Conservation (phyloP, 495 filamentous ascomycete species). For the Parathielavia appendiculata region DNA sequence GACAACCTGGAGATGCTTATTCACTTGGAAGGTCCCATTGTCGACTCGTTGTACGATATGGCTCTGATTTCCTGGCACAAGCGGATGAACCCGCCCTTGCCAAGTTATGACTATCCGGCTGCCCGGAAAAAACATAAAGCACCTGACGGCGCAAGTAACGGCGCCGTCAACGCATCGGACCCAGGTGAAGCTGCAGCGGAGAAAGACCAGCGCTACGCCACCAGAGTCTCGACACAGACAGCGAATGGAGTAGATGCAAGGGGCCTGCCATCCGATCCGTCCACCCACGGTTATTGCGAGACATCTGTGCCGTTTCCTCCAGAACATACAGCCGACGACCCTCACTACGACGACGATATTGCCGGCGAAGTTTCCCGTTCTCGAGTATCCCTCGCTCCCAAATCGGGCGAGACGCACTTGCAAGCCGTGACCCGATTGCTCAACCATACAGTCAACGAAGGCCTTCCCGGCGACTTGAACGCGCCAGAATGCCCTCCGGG, state of each 20-base stretch:
- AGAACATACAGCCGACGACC: conserved; percentile 52
- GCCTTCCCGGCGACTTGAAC: conserved; percentile 40
- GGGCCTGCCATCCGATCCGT: neutral
- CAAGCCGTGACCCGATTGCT: conserved; percentile 57
- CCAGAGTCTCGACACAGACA: too few relatives aligned
- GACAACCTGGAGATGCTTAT: conserved; percentile 76
- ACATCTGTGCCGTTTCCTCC: conserved; percentile 40
- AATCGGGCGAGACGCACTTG: conserved; percentile 46
- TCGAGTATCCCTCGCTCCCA: conserved; percentile 49
- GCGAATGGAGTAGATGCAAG: too few relatives aligned
- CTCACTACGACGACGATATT: conserved; percentile 59
- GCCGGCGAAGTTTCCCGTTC: conserved; percentile 54
- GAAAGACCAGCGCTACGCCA: too few relatives aligned
- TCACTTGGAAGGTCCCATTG: conserved; percentile 71
- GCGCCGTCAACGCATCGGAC: neutral
- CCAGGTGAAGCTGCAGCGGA: neutral
- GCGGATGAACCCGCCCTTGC: conserved; percentile 56
- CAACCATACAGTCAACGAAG: conserved; percentile 55
- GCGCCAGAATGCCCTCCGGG: conserved; percentile 49
- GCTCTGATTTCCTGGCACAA: conserved; percentile 68
- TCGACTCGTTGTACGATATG: conserved; percentile 68
- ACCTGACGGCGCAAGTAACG: neutral
- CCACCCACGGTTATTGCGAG: neutral
- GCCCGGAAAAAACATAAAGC: conserved; percentile 14
- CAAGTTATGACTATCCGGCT: conserved; percentile 51